phyloP scores from a whole-genome alignment of 192 early-diverging fungal genomes.

The Entophlyctis helioformis region DNA sequence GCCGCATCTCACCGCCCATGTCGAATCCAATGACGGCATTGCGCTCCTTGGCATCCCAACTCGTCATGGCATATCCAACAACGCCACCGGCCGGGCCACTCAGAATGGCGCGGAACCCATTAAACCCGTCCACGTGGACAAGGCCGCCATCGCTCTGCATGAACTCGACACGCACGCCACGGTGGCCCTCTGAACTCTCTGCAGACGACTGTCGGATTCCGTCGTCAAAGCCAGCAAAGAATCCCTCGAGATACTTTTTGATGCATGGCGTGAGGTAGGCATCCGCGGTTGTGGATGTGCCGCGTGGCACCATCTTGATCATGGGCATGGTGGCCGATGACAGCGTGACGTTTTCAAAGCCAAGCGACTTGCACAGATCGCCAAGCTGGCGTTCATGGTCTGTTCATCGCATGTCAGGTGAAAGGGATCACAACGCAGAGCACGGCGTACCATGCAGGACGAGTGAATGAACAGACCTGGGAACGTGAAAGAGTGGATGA shows the following conservation, averaged over 20 bases:
- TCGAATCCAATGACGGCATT: constrained; percentile 87
- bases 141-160: constrained; percentile 98
- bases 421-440: too few relatives aligned
- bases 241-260: constrained; percentile 71
- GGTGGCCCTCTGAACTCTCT: too few relatives aligned
- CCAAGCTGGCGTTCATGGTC: constrained; percentile 71
- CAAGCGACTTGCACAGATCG: constrained; percentile 50
- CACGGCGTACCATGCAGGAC: background rate
- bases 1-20: constrained; percentile 63
- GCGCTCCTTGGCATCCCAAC: constrained; percentile 18
- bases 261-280: constrained; percentile 93
- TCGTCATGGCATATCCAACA: constrained; percentile 66
- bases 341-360: constrained; percentile 78
- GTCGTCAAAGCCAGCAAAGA: constrained; percentile 76
- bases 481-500: constrained; percentile 93
- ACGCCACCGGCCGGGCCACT: constrained; percentile 92
- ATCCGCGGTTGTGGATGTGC: constrained; percentile 79
- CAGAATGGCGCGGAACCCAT: constrained; percentile 81
- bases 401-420: too few relatives aligned
- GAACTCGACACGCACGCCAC: constrained; percentile 66
- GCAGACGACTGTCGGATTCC: constrained; percentile 26
- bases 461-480: constrained; percentile 24
- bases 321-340: constrained; percentile 77
- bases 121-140: constrained; percentile 72
- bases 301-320: constrained; percentile 91